Base-by-base conservation (phyloP, 2,329 filamentous ascomycete genomes). In the Claviceps pazoutovae region DNA sequence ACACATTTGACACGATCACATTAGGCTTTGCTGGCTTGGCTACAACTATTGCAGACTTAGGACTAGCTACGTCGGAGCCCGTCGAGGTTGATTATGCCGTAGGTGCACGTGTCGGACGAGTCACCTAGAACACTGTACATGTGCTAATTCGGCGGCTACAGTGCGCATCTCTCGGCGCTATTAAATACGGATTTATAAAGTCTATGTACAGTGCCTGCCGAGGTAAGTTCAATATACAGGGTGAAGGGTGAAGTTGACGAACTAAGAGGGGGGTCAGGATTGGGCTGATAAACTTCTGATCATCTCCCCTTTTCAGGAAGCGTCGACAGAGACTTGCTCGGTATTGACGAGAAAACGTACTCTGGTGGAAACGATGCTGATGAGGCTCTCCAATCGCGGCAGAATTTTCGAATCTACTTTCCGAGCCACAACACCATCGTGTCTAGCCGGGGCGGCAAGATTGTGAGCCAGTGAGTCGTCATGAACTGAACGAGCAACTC, bases 101-200 rank as follows among this genome's bases (percentile, higher is more conserved):
- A 67, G 59, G 78, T 67, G 48, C 46, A 47, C 48, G 17, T 21
- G 26, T 16, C 36, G 17, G 26, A 8, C 11, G 23, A 19, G n/a
- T 26, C 1, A 19, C 7, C 4, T 19, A 14, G 49, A n/a, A 9
- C 1, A 7, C 3, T 46, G 11, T 37, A 6, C n/a, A 30, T 39
- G 7, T 48, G 26, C 39, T 53, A 14, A 52, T 21, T 44, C 39
- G 6, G 30, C 30, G 9, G 11, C 16, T 19, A 19, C 56, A 85
- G 83, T 79, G 86, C 23, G 88, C 91, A 0, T 96, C 91, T 0
- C 69, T 97, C 5, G 93, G 91, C 17, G 80, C 80, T 8, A 63
- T 97, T 43, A 88, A 82, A 50, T 72, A 78, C 43, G 75, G 79
- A 6, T 80, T 94, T 54, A 66, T 96, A 30, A 66, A 65, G 50